phyloP scores from a whole-genome alignment of 306 rosid species.

The Macrotyloma uniflorum region DNA sequence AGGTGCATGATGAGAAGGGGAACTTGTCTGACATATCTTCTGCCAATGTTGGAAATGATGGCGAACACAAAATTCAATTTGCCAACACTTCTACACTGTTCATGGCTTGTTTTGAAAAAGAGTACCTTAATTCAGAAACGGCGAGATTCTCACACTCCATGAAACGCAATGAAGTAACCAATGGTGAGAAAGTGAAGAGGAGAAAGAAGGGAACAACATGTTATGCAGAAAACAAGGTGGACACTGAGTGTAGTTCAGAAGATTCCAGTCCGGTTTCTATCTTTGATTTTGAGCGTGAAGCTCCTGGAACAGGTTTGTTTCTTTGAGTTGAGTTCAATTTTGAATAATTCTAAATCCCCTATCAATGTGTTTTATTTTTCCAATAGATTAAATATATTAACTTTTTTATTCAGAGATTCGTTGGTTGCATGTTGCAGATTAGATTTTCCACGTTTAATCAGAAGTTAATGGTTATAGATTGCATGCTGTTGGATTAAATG shows the following conservation, averaged over 20 bases:
- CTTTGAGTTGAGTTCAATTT: not conserved
- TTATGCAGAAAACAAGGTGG: conserved; percentile 44
- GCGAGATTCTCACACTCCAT: conserved; percentile 12
- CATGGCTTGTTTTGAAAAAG: conserved; percentile 24
- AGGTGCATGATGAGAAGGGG: conserved; percentile 33
- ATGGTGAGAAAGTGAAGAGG: conserved; percentile 46
- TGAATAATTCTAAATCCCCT: not conserved
- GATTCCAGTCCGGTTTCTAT: conserved; percentile 93
- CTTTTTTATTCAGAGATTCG: not conserved
- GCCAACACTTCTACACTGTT: conserved; percentile 11
- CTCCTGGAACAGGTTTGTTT: conserved; percentile 62
- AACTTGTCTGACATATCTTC: conserved; percentile 37
- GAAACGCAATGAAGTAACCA: conserved; percentile 31
- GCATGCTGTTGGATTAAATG: not conserved
- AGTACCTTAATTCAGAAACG: conserved; percentile 18
- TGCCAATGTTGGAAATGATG: conserved; percentile 20
- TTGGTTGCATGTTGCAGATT: not conserved
- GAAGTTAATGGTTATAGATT: not conserved
- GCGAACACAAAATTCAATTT: conserved; percentile 23
- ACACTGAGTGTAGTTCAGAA: conserved; percentile 60
- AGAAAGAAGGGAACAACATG: conserved; percentile 41
- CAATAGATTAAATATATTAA: not conserved
- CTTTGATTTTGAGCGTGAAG: conserved; percentile 59
- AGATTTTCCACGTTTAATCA: not conserved
- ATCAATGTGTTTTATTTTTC: not conserved